phyloP scores from a whole-genome alignment of 805 yeast genomes.

The Priceomyces carsonii region DNA sequence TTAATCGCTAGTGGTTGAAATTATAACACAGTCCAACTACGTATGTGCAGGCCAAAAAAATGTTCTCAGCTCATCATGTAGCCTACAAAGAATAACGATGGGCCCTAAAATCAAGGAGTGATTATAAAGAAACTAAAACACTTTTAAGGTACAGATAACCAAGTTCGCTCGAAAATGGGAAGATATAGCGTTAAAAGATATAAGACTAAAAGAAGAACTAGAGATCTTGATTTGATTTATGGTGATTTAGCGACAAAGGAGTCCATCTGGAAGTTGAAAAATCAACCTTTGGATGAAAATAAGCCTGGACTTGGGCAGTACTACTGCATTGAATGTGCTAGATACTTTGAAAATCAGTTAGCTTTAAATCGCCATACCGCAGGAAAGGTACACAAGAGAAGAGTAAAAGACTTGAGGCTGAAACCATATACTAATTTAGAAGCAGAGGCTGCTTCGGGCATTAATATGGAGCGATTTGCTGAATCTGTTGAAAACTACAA shows the following conservation, averaged over 20 bases:
- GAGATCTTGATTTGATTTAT: constrained; percentile 81
- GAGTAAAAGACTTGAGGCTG: constrained; percentile 71
- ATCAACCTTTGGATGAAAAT: constrained; percentile 85
- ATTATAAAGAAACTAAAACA: not conserved
- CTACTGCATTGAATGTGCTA: constrained; percentile 93
- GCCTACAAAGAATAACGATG: constrained; percentile 1
- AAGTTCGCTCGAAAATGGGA: constrained; percentile 55
- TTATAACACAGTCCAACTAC: no score
- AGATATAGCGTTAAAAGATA: constrained; percentile 83
- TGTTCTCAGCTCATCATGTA: not conserved
- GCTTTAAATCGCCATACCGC: constrained; percentile 73
- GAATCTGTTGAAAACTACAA: constrained; percentile 63
- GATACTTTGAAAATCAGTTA: constrained; percentile 77
- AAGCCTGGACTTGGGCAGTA: constrained; percentile 94
- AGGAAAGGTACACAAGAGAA: constrained; percentile 81
- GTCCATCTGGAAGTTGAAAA: constrained; percentile 62
- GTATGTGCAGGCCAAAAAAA: constrained; percentile 1
- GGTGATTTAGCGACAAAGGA: constrained; percentile 68
- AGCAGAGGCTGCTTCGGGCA: constrained; percentile 88
- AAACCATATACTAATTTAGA: constrained; percentile 88
- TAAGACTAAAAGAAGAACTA: constrained; percentile 85
- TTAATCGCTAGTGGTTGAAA: no score
- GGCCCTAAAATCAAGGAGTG: not conserved
- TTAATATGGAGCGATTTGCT: constrained; percentile 66
- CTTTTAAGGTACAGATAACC: not conserved